Conservation (phyloP, 164 flowering plant species). For the Chloranthus sessilifolius region DNA sequence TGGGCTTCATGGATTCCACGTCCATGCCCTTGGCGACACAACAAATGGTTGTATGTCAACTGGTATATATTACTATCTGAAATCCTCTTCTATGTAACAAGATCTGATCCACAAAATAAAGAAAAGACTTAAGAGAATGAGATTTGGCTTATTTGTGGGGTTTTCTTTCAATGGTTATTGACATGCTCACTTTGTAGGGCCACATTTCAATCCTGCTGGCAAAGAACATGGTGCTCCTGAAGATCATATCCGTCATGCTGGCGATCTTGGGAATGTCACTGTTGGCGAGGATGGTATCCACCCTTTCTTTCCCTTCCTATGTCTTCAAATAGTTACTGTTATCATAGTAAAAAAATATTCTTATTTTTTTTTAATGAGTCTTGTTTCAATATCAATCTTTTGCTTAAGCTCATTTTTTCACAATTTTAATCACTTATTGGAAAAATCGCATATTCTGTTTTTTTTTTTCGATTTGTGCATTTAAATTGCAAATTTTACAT, state of each 20-base stretch:
- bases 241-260: constrained; percentile 91
- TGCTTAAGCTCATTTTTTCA: too few species aligned
- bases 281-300: constrained; percentile 90
- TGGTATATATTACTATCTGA: constrained; percentile 36
- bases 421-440: too few species aligned
- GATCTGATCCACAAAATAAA: background rate
- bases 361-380: too few species aligned
- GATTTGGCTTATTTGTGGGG: background rate
- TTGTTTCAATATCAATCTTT: too few species aligned
- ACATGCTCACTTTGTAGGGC: constrained; percentile 29
- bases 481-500: too few species aligned
- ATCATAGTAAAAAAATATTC: too few species aligned
- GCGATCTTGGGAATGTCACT: constrained; percentile 86
- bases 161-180: constrained; percentile 6
- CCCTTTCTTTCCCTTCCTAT: background rate
- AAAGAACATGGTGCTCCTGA: constrained; percentile 95
- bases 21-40: constrained; percentile 97
- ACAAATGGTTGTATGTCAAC: constrained; percentile 99
- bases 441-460: too few species aligned
- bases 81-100: too few species aligned
- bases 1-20: constrained; percentile 95
- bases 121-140: background rate
- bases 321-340: too few species aligned
- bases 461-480: too few species aligned
- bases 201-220: constrained; percentile 85